Evolutionary conservation across 306 rosid genomes (phyloP).

Genomic region (Notholithocarpus densiflorus): DNA sequence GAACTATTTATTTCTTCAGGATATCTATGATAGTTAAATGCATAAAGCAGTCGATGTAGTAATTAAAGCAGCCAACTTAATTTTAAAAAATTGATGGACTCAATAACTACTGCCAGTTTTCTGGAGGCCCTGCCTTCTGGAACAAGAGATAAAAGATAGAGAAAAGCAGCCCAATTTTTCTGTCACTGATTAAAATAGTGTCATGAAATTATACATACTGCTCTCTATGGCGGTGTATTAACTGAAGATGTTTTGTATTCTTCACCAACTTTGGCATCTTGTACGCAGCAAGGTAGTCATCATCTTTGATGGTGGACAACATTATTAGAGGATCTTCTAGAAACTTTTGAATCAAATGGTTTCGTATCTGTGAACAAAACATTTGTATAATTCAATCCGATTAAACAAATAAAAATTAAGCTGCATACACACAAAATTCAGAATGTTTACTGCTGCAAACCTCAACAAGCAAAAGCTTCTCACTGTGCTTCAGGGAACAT

Average conservation of each 20-base stretch:
- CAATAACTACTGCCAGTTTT: background rate
- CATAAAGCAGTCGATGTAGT: background rate
- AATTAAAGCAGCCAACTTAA: background rate
- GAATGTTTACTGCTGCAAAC: conserved; percentile 35
- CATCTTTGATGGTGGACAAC: conserved; percentile 81
- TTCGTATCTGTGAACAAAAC: conserved; percentile 54
- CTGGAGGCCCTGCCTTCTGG: background rate
- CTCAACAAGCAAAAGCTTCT: conserved; percentile 84
- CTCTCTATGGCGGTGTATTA: conserved; percentile 76
- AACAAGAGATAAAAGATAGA: background rate
- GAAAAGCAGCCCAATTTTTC: background rate
- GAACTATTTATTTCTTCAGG: conserved; percentile 11
- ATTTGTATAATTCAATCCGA: conserved; percentile 2
- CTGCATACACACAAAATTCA: background rate
- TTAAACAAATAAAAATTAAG: background rate
- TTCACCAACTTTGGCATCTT: conserved; percentile 65
- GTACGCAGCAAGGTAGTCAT: conserved; percentile 83
- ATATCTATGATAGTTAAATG: background rate
- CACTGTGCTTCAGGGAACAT: conserved; percentile 76
- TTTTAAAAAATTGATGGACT: background rate
- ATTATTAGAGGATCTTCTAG: conserved; percentile 78
- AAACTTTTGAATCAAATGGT: conserved; percentile 74
- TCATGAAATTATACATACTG: conserved; percentile 51
- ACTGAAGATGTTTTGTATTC: conserved; percentile 75
- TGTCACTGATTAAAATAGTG: background rate